Evolutionary conservation across 768 basidiomycete genomes (phyloP), one percentile per base, ranked within the genome.

Genomic region (Artomyces pyxidatus): DNA sequence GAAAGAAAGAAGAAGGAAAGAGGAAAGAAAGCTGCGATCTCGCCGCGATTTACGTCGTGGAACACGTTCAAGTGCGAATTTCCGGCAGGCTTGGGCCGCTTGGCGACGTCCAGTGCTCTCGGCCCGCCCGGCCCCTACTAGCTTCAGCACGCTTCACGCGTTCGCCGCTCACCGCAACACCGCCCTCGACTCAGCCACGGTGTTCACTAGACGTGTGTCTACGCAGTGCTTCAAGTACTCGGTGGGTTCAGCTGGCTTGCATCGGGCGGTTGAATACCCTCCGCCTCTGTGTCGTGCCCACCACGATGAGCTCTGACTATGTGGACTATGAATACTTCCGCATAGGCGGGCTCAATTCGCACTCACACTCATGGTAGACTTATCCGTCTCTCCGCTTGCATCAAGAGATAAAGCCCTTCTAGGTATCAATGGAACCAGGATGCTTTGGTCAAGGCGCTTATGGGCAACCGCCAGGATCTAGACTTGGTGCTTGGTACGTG

Each of bases 281-380:
- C n/a, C n/a, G n/a, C n/a, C n/a, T n/a, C n/a, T n/a, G n/a, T n/a
- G n/a, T n/a, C n/a, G n/a, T n/a, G n/a, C n/a, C n/a, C n/a, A n/a
- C n/a, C n/a, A n/a, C n/a, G n/a, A n/a, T n/a, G n/a, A n/a, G n/a
- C n/a, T n/a, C n/a, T n/a, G n/a, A n/a, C n/a, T n/a, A n/a, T n/a
- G n/a, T n/a, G n/a, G n/a, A n/a, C n/a, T n/a, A n/a, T 39, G 42
- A 27, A 10, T 56, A 54, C 9, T 56, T 50, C 47, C 55, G 54
- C 46, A 55, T 56, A 37, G 56, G 50, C 39, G 56, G 54, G 44
- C 51, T 56, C 12, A 48, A 47, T 23, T 42, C 49, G 16, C 51
- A 55, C 25, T 16, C 49, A 22, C 35, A 37, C 14, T 29, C 3
- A 37, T 57, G 53, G 46, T 51, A 49, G 41, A n/a, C 44, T 45